These are phyloP conservation scores for Xylogone sp. DNA, from an alignment of 2,329 filamentous ascomycete genomes.

Conservation along the genomic window DNA sequence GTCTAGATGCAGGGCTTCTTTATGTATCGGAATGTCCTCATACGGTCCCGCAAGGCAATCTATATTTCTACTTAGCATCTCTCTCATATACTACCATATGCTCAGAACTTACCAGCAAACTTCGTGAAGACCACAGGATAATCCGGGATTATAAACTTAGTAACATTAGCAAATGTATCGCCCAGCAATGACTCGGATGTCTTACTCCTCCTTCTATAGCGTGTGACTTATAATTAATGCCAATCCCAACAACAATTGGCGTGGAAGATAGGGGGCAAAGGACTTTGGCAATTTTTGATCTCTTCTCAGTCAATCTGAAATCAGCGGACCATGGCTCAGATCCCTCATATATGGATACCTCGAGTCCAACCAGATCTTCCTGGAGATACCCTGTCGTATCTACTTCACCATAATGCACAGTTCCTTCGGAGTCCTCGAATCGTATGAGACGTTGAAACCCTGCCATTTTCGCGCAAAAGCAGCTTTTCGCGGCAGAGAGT, in stretches of 20 bases:
- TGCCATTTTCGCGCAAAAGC: not conserved
- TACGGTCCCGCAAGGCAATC: conserved; percentile 33
- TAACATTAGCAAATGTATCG: not conserved
- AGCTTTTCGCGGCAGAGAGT: too few species aligned
- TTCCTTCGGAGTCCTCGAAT: not conserved
- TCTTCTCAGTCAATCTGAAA: not conserved
- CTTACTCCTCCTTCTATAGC: not conserved
- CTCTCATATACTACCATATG: too few species aligned
- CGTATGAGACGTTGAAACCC: not conserved
- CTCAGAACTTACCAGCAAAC: conserved; percentile 23
- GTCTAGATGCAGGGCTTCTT: conserved; percentile 29
- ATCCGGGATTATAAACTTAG: conserved; percentile 31
- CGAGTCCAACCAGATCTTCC: not conserved
- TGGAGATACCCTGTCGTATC: not conserved
- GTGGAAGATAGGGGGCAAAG: not conserved
- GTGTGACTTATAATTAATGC: conserved; percentile 49
- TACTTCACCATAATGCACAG: not conserved
- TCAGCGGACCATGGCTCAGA: not conserved
- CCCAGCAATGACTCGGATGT: not conserved
- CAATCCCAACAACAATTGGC: conserved; percentile 29
- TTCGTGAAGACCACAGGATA: conserved; percentile 49
- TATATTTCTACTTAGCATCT: not conserved
- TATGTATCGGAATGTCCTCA: conserved; percentile 38
- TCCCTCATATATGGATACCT: not conserved
- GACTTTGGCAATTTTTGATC: not conserved